These are phyloP conservation scores for Dendrocalamus sinicus DNA, from an alignment of 176 grass and related monocot species.

Conservation along the genomic window DNA sequence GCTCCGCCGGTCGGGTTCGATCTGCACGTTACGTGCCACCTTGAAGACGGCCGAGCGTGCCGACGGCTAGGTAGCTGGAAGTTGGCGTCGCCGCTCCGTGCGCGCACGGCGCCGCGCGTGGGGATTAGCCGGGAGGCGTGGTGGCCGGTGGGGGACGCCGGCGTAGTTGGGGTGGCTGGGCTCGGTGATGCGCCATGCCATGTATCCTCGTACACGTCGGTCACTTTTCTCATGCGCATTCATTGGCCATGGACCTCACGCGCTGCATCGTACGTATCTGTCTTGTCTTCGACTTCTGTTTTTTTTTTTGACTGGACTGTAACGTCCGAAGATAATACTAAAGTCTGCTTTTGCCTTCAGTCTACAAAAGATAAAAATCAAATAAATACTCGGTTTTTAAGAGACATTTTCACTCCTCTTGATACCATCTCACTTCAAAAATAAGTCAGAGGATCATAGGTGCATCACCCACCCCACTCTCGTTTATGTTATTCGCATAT, in stretches of 20 bases:
- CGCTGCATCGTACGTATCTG: neutral
- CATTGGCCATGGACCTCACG: neutral
- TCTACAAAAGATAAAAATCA: no score
- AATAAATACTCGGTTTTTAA: no score
- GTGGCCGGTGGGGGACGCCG: neutral
- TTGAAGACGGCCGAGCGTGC: neutral
- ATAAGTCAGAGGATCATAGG: accelerated
- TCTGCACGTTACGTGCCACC: no score
- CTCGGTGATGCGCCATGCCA: no score
- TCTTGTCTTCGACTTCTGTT: neutral
- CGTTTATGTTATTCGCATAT: no score
- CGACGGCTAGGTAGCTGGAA: neutral
- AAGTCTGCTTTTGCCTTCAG: no score
- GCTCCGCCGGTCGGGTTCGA: neutral
- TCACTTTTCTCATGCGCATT: neutral
- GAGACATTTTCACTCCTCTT: no score
- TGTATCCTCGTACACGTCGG: neutral
- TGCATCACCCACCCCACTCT: no score
- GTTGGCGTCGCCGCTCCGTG: neutral
- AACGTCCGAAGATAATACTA: no score
- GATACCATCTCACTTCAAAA: accelerated
- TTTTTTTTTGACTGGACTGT: no score
- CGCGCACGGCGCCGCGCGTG: neutral
- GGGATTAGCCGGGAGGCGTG: neutral
- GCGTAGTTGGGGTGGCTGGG: no score